Percentiles rank a stretch among this genome's conserved stretches.
phyloP scores from a whole-genome alignment of 2,329 filamentous ascomycete genomes.

The Neoascochyta sp. region DNA sequence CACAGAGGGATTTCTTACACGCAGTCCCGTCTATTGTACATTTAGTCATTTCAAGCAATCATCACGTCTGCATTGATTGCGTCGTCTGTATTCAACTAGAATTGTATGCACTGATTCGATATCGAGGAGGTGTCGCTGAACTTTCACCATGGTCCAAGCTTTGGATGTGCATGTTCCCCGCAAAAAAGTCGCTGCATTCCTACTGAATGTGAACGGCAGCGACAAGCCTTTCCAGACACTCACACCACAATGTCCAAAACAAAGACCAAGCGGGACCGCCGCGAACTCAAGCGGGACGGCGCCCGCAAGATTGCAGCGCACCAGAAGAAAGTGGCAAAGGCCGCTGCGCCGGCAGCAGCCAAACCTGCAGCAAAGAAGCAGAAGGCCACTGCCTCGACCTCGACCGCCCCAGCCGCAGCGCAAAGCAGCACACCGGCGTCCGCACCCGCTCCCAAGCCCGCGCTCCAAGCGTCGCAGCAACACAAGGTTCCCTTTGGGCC shows the following conservation, averaged over 20 bases:
- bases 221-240: constrained; percentile 2
- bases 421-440: neutral
- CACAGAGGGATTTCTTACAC: constrained; percentile 14
- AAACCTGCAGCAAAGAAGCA: constrained; percentile 12
- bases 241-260: constrained; percentile 31
- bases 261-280: constrained; percentile 32
- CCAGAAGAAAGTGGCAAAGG: constrained; percentile 23
- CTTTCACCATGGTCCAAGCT: constrained; percentile 23
- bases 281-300: constrained; percentile 34
- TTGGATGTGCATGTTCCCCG: constrained; percentile 17
- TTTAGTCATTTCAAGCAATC: constrained; percentile 36
- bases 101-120: too few relatives aligned
- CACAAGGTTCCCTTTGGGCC: constrained; percentile 65
- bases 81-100: too few relatives aligned
- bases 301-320: constrained; percentile 24
- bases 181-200: constrained; percentile 9
- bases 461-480: constrained; percentile 30
- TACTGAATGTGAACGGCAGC: neutral
- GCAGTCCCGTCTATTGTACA: constrained; percentile 29
- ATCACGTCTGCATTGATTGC: constrained; percentile 19
- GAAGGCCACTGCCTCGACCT: too few relatives aligned
- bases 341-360: constrained; percentile 7
- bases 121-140: too few relatives aligned
- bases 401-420: neutral
- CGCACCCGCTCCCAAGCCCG: constrained; percentile 12